phyloP scores from a whole-genome alignment of 345 rosid species.

The Balakata baccata region DNA sequence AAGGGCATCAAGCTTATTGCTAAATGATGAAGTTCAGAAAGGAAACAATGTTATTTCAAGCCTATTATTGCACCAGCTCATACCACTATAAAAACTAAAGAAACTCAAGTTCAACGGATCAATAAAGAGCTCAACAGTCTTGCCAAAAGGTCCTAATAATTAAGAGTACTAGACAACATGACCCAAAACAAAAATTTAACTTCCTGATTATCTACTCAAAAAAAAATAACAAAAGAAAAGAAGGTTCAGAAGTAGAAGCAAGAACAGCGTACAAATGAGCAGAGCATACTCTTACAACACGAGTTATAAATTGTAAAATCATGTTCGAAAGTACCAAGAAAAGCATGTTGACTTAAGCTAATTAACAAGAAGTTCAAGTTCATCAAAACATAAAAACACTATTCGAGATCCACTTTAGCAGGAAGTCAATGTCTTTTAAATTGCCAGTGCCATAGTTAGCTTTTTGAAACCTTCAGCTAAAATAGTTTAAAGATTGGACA shows the following conservation, averaged over 20 bases:
- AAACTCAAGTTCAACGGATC: background rate
- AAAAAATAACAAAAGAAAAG: background rate
- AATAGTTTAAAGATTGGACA: background rate
- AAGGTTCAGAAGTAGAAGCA: background rate
- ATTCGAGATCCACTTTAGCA: background rate
- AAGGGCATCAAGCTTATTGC: background rate
- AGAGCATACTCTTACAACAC: background rate
- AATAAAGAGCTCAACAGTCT: background rate
- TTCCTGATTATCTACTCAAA: background rate
- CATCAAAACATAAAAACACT: background rate
- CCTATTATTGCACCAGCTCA: background rate
- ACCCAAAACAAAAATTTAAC: background rate
- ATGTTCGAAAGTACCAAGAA: background rate
- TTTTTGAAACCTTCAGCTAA: background rate
- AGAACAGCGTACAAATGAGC: background rate
- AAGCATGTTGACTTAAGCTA: background rate
- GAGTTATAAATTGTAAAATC: background rate
- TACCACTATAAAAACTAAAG: background rate
- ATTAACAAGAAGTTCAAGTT: constrained; percentile 6
- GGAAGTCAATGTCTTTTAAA: constrained; percentile 3
- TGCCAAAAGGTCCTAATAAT: background rate
- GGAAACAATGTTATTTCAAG: background rate
- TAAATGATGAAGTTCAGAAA: constrained; percentile 1
- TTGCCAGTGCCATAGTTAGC: background rate
- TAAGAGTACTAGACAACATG: background rate